Percentiles rank a stretch among this genome's conserved stretches.
phyloP scores from a whole-genome alignment of 164 flowering plant genomes.

The Protea cynaroides region DNA sequence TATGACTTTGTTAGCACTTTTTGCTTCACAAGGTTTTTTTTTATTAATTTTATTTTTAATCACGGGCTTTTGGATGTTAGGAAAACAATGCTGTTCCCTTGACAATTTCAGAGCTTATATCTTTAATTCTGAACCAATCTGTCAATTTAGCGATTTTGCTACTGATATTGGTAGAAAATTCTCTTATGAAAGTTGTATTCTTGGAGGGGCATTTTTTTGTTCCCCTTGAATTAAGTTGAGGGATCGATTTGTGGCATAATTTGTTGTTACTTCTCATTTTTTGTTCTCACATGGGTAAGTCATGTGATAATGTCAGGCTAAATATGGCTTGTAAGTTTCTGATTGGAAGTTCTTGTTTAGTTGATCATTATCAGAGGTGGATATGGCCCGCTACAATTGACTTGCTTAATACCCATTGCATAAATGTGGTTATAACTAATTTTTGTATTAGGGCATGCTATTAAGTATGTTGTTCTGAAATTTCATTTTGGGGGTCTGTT shows the following conservation, averaged over 20 bases:
- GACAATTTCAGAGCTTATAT: not conserved
- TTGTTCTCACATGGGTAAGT: not conserved
- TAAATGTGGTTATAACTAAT: constrained; percentile 2
- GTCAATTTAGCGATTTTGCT: not conserved
- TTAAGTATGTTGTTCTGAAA: not conserved
- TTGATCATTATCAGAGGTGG: not conserved
- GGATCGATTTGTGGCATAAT: not conserved
- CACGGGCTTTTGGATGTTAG: not conserved
- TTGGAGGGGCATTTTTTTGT: not conserved
- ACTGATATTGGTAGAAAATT: not conserved
- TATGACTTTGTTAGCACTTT: not conserved
- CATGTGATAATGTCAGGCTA: not conserved
- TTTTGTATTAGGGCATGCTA: not conserved
- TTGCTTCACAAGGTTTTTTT: constrained; percentile 3
- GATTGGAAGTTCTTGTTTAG: not conserved
- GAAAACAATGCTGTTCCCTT: constrained; percentile 1
- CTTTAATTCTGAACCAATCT: not conserved
- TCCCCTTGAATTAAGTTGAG: not conserved
- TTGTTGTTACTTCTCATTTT: constrained; percentile 3
- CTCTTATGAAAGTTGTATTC: not conserved
- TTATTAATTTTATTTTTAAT: too few species aligned
- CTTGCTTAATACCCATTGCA: not conserved
- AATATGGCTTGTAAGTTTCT: not conserved
- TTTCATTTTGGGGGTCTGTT: not conserved
- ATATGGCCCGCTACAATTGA: not conserved